Conservation (phyloP, 1,284 basidiomycete genomes). For the Prillingera fragicola region DNA sequence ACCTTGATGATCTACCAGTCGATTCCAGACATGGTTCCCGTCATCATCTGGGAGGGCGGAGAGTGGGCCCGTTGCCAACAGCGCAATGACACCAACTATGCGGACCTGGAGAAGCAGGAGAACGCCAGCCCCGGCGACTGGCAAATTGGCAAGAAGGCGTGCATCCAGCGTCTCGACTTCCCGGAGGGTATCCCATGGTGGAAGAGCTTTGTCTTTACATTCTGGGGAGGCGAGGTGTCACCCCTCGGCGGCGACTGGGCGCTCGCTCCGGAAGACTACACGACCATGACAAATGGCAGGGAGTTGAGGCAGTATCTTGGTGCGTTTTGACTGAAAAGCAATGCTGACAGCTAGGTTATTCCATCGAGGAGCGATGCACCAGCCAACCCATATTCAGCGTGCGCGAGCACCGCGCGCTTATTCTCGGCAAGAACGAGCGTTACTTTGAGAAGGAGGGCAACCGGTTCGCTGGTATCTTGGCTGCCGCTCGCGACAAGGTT, state of each 20-base stretch:
- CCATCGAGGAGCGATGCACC: constrained; percentile 40
- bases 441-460: constrained; percentile 31
- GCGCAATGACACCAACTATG: constrained; percentile 22
- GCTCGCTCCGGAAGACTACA: constrained; percentile 42
- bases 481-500: constrained; percentile 5
- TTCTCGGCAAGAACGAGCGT: constrained; percentile 40
- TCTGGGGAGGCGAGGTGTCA: constrained; percentile 30
- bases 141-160: constrained; percentile 14
- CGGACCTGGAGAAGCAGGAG: constrained; percentile 5
- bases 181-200: constrained; percentile 40
- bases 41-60: constrained; percentile 26
- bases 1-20: constrained; percentile 35
- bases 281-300: constrained; percentile 5
- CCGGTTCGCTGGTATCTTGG: constrained; percentile 2
- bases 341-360: constrained; percentile 35
- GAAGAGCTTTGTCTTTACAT: constrained; percentile 41
- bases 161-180: constrained; percentile 17
- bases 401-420: constrained; percentile 39
- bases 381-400: constrained; percentile 4
- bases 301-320: constrained; percentile 39
- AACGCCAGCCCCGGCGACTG: constrained; percentile 5
- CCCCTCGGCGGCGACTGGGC: constrained; percentile 41
- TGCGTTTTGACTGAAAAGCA: constrained; percentile 8
- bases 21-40: constrained; percentile 27
- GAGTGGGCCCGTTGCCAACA: constrained; percentile 16